Conservation (phyloP, 164 flowering plant species). For the Aristolochia fimbriata region DNA sequence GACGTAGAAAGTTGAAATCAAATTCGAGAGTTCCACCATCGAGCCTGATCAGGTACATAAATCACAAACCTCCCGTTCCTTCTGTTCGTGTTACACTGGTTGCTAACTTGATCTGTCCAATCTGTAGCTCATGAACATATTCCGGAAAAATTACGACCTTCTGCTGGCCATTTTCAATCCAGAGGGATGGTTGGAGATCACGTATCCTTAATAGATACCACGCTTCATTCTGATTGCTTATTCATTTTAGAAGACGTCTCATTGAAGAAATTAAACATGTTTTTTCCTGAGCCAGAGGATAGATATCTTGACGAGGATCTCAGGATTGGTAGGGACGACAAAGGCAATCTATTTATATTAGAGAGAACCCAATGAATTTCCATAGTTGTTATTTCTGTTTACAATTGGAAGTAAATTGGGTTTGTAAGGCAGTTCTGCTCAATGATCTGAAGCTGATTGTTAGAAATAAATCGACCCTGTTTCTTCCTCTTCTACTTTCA, state of each 20-base stretch:
- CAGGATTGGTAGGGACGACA: constrained; percentile 88
- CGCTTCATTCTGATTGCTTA: background rate
- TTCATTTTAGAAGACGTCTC: no score
- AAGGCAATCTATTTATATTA: constrained; percentile 67
- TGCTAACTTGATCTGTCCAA: background rate
- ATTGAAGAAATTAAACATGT: background rate
- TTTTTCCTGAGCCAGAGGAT: background rate
- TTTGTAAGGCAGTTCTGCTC: no score
- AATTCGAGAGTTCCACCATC: constrained; percentile 46
- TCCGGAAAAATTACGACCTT: constrained; percentile 61
- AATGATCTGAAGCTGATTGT: no score
- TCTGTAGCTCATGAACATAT: constrained; percentile 66
- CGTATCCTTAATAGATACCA: constrained; percentile 48
- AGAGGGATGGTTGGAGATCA: constrained; percentile 87
- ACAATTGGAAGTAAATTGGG: no score
- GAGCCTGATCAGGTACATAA: constrained; percentile 66
- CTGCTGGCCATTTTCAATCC: constrained; percentile 86
- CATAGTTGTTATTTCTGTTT: no score
- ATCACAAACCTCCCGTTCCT: background rate
- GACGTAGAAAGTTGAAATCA: constrained; percentile 71
- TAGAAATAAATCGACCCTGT: no score
- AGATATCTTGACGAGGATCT: constrained; percentile 73
- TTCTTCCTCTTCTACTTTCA: no score
- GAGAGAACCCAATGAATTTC: constrained; percentile 32
- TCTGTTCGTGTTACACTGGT: background rate